Evolutionary conservation across 2,329 filamentous ascomycete species (phyloP).

Genomic region (Aureobasidium melanogenum): DNA sequence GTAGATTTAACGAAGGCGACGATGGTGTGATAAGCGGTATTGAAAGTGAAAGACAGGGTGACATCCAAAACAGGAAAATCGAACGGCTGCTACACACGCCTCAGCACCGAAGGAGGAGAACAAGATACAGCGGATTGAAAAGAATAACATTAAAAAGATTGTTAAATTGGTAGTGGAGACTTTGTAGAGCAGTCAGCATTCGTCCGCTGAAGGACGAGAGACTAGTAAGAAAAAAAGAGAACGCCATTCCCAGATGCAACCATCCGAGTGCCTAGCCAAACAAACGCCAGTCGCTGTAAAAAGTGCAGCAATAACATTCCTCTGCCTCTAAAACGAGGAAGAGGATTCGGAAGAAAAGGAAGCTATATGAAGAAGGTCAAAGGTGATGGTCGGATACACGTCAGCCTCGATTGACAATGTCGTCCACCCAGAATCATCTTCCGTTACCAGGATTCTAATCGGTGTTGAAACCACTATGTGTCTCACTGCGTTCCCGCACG

Average conservation of each 20-base stretch:
- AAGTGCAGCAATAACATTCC: neutral
- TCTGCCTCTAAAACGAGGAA: neutral
- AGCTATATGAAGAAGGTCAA: neutral
- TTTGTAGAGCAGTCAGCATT: neutral
- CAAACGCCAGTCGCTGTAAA: neutral
- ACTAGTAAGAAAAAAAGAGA: neutral
- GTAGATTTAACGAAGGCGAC: no score
- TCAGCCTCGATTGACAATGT: neutral
- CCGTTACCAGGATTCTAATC: neutral
- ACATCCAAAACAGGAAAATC: neutral
- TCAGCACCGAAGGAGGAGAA: neutral
- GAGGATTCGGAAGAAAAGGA: neutral
- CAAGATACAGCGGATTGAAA: no score
- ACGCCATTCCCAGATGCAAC: neutral
- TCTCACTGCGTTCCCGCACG: conserved; percentile 10
- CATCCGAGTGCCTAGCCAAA: neutral
- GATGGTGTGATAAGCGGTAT: neutral
- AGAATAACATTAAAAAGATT: neutral
- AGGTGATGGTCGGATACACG: neutral
- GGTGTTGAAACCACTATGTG: conserved; percentile 8
- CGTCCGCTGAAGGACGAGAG: neutral
- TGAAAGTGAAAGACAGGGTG: neutral
- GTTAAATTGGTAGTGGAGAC: neutral
- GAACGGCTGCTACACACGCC: no score
- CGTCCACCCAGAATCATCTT: neutral